Evolutionary conservation across 2,329 filamentous ascomycete genomes (phyloP).

Genomic region (Zasmidium cellare): DNA sequence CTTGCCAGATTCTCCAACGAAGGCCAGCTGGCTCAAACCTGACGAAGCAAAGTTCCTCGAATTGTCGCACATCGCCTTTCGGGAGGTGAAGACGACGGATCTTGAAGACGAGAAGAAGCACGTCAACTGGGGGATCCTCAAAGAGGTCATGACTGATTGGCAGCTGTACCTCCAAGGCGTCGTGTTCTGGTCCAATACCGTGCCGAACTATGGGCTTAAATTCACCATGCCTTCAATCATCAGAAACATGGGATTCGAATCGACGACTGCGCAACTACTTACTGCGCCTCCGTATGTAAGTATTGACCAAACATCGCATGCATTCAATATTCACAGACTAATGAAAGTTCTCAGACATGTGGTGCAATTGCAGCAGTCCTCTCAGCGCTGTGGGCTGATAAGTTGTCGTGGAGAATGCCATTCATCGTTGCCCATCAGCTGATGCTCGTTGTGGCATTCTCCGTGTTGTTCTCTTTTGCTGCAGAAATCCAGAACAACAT

Average conservation of each 20-base stretch:
- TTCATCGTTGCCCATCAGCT: constrained; percentile 31
- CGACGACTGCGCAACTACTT: constrained; percentile 26
- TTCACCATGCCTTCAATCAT: constrained; percentile 53
- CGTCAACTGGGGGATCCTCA: constrained; percentile 36
- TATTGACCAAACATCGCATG: too few relatives aligned
- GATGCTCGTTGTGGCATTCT: constrained; percentile 30
- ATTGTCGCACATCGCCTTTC: constrained; percentile 61
- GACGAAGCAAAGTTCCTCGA: constrained; percentile 64
- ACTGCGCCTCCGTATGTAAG: constrained; percentile 30
- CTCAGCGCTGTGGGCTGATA: constrained; percentile 33
- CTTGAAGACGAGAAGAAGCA: constrained; percentile 42
- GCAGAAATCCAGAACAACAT: constrained; percentile 15
- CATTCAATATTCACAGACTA: too few relatives aligned
- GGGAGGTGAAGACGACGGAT: constrained; percentile 39
- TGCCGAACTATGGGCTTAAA: constrained; percentile 36
- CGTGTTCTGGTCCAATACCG: constrained; percentile 27
- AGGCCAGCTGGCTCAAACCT: constrained; percentile 61
- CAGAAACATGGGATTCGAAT: constrained; percentile 25
- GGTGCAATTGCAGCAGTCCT: constrained; percentile 34
- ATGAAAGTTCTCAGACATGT: constrained; percentile 3
- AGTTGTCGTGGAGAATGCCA: constrained; percentile 33
- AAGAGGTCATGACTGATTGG: constrained; percentile 25
- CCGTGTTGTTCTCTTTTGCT: constrained; percentile 29
- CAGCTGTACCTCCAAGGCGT: constrained; percentile 27
- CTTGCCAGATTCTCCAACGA: constrained; percentile 51